phyloP scores from a whole-genome alignment of 2,329 filamentous ascomycete genomes.

The Ceratocystis harringtonii region DNA sequence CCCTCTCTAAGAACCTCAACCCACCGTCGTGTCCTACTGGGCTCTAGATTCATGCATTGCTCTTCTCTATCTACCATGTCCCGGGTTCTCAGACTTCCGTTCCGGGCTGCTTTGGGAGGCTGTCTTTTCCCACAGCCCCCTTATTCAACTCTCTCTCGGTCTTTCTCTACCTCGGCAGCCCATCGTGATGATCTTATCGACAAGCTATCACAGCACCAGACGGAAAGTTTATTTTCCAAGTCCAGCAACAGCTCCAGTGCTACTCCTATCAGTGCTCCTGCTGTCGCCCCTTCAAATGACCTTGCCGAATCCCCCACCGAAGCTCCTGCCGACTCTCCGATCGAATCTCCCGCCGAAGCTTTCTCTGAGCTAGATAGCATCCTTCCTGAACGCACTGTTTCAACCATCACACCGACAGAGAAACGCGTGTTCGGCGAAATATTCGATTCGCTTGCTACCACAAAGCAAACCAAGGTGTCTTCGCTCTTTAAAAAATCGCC shows the following conservation, averaged over 20 bases:
- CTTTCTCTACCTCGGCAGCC: background rate
- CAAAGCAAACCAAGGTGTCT: constrained; percentile 5
- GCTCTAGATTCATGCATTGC: background rate
- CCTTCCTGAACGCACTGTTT: constrained; percentile 19
- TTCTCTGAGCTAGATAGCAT: background rate
- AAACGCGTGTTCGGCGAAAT: constrained; percentile 45
- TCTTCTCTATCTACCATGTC: background rate
- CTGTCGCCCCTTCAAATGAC: background rate
- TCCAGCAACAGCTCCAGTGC: background rate
- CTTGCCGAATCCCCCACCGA: background rate
- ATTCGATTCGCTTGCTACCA: constrained; percentile 28
- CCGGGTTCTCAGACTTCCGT: background rate
- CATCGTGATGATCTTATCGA: background rate
- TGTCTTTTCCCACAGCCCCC: background rate
- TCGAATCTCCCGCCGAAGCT: background rate
- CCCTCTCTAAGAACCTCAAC: background rate
- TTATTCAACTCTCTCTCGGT: background rate
- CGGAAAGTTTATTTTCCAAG: background rate
- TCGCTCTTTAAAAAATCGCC: constrained; percentile 1
- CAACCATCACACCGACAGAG: constrained; percentile 45
- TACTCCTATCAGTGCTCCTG: background rate
- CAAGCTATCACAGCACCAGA: background rate
- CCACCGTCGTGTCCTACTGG: background rate
- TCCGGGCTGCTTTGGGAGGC: background rate
- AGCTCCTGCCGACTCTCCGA: background rate